Conservation (phyloP, 108 stramenopile species). For the Cyclotella cryptica region DNA sequence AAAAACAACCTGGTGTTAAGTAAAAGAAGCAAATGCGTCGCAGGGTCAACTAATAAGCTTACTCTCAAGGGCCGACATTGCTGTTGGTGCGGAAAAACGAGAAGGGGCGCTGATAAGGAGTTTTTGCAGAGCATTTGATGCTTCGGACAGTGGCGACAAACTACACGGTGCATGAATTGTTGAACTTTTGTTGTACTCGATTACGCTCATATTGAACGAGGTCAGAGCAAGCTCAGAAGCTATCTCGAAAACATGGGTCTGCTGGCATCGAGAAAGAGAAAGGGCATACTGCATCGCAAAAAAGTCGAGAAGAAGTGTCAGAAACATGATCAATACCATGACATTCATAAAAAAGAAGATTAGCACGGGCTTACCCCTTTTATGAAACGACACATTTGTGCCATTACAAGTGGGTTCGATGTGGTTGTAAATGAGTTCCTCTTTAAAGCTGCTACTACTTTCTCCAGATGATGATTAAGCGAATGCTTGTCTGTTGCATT, state of each 20-base stretch:
- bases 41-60: constrained; percentile 25
- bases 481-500: constrained; percentile 28
- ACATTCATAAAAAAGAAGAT: background rate
- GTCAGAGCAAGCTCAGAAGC: constrained; percentile 62
- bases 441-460: constrained; percentile 56
- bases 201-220: constrained; percentile 53
- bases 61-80: constrained; percentile 65
- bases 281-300: constrained; percentile 47
- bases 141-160: constrained; percentile 58
- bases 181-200: constrained; percentile 21
- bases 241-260: constrained; percentile 38
- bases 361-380: constrained; percentile 46
- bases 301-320: background rate
- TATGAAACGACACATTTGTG: constrained; percentile 57
- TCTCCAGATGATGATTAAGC: constrained; percentile 34
- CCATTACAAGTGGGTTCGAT: constrained; percentile 62
- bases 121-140: constrained; percentile 53
- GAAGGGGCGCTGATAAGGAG: constrained; percentile 51
- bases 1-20: background rate
- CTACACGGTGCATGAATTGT: constrained; percentile 28
- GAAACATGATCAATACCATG: too few species aligned
- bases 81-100: constrained; percentile 53
- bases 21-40: background rate
- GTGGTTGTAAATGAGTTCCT: constrained; percentile 51
- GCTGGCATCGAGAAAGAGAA: constrained; percentile 43